Percentiles rank a stretch among this genome's conserved stretches.
These are phyloP conservation scores for Eugenia klotzschiana DNA, from an alignment of 441 rosid genomes.

Conservation along the genomic window DNA sequence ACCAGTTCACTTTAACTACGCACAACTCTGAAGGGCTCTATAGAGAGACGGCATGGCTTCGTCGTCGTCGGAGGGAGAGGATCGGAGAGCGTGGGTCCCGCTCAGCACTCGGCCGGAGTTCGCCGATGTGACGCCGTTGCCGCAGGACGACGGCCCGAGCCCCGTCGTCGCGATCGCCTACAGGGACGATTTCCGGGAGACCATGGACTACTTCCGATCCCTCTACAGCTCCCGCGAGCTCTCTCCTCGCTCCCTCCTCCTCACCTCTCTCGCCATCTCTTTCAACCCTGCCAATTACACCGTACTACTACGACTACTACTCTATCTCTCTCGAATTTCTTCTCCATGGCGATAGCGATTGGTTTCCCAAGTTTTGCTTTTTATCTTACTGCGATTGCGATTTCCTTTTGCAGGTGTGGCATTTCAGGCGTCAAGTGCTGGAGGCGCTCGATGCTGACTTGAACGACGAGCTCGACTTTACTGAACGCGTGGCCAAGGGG, in stretches of 20 bases:
- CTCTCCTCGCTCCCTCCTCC: conserved; percentile 62
- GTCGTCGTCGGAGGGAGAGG: conserved; percentile 12
- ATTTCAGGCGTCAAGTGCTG: conserved; percentile 67
- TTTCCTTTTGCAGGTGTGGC: conserved; percentile 62
- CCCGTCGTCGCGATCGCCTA: conserved; percentile 81
- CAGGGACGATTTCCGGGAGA: conserved; percentile 66
- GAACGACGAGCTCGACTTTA: conserved; percentile 40
- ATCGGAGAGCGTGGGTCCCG: conserved; percentile 10
- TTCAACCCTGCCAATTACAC: conserved; percentile 85
- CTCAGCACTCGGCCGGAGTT: conserved; percentile 56
- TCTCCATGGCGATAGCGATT: neutral
- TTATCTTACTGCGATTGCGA: neutral
- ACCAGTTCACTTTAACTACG: neutral
- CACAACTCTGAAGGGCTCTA: neutral
- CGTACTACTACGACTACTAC: conserved; percentile 12
- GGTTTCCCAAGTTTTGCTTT: neutral
- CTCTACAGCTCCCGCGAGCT: conserved; percentile 57
- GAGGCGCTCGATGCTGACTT: conserved; percentile 39
- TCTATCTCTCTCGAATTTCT: neutral
- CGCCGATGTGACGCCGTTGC: conserved; percentile 61
- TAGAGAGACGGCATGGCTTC: conserved; percentile 12
- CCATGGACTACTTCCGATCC: conserved; percentile 90
- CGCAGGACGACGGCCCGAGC: conserved; percentile 79
- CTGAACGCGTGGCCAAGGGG: conserved; percentile 38
- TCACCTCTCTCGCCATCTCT: conserved; percentile 47